Percentiles rank a stretch among this genome's conserved stretches.
Evolutionary conservation across 169 alveolate species (phyloP).

Genomic region (Blepharisma undulans): DNA sequence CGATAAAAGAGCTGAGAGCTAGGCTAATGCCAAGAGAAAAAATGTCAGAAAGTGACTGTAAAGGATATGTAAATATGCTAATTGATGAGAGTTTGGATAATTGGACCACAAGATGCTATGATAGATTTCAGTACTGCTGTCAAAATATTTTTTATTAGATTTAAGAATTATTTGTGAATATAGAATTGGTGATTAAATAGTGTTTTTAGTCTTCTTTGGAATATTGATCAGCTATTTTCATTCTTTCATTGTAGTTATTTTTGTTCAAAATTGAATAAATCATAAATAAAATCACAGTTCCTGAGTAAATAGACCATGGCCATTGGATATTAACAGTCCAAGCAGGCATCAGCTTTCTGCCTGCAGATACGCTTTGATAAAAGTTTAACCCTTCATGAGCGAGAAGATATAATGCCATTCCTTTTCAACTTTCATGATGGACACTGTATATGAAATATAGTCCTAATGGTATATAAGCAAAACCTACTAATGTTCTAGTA

Average conservation of each 20-base stretch:
- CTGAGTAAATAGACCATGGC: neutral
- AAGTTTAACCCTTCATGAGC: neutral
- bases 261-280: neutral
- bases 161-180: neutral
- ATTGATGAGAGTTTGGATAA: constrained; percentile 55
- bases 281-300: neutral
- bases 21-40: constrained; percentile 9
- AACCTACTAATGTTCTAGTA: neutral
- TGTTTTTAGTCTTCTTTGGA: neutral
- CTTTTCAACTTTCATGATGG: neutral
- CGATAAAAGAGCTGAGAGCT: constrained; percentile 12
- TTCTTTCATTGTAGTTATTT: neutral
- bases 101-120: constrained; percentile 67
- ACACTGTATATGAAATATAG: neutral
- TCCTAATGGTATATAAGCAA: neutral
- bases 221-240: neutral
- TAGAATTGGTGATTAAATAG: too few relatives aligned
- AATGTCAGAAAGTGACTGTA: constrained; percentile 40
- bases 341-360: neutral
- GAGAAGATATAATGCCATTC: neutral
- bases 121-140: constrained; percentile 51
- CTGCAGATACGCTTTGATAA: neutral
- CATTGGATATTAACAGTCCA: neutral
- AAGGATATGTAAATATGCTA: constrained; percentile 44
- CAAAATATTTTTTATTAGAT: constrained; percentile 45